phyloP scores from a whole-genome alignment of 129 eudicot genomes.

The Heracleum sosnowskyi region DNA sequence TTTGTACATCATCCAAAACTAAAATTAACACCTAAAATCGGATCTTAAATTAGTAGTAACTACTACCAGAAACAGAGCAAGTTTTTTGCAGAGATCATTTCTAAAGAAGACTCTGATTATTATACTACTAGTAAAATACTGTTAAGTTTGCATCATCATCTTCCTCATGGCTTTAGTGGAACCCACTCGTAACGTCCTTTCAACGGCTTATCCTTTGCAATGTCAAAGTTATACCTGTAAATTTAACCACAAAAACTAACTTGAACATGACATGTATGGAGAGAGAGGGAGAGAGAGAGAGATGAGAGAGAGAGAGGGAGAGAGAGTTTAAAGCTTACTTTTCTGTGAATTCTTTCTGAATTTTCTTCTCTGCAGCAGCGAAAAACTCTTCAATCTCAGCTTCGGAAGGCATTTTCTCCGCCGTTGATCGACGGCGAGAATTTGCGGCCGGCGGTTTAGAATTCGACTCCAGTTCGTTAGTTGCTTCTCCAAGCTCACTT shows the following conservation, averaged over 20 bases:
- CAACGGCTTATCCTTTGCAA: conserved; percentile 57
- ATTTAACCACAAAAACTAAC: background rate
- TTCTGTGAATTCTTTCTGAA: conserved; percentile 48
- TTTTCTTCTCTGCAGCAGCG: conserved; percentile 50
- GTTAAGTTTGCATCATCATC: conserved; percentile 4
- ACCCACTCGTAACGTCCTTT: conserved; percentile 85
- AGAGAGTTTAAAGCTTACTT: conserved; percentile 32
- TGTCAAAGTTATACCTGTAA: conserved; percentile 72
- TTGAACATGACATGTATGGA: no score
- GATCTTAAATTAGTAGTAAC: conserved; percentile 5
- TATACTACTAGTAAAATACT: conserved; percentile 4
- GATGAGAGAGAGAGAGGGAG: background rate
- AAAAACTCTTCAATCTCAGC: conserved; percentile 80
- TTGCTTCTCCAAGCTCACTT: conserved; percentile 29
- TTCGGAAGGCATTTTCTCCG: conserved; percentile 55
- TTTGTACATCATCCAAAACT: background rate
- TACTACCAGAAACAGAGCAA: conserved; percentile 5
- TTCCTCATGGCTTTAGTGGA: conserved; percentile 42
- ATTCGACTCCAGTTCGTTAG: conserved; percentile 39
- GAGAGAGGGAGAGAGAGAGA: background rate
- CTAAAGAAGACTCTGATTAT: background rate
- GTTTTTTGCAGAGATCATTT: conserved; percentile 4
- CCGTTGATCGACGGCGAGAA: conserved; percentile 35
- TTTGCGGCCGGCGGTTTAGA: conserved; percentile 14
- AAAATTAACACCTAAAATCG: background rate